Percentiles rank a stretch among this genome's conserved stretches.
phyloP scores from a whole-genome alignment of 192 early-diverging fungal species.

The Coemansia sp. region DNA sequence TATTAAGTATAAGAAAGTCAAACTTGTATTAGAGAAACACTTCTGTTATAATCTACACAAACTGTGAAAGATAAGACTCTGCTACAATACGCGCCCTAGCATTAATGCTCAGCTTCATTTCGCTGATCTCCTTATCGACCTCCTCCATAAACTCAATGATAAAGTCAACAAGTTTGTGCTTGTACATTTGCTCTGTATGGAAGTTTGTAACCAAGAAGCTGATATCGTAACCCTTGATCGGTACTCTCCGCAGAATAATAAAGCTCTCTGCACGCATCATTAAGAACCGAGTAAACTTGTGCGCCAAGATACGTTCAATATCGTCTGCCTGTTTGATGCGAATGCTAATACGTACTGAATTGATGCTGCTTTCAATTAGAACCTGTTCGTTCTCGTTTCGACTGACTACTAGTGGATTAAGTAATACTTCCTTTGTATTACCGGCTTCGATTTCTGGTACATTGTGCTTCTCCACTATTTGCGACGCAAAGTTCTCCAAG shows the following conservation, averaged over 20 bases:
- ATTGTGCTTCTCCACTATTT: conserved; percentile 96
- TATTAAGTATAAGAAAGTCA: too few species aligned
- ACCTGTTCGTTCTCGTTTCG: conserved; percentile 92
- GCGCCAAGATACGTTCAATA: conserved; percentile 88
- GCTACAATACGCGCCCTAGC: conserved; percentile 87
- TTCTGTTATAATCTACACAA: conserved; percentile 18
- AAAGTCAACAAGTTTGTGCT: conserved; percentile 99
- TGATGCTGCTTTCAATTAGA: conserved; percentile 89
- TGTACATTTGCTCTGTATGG: conserved; percentile 98
- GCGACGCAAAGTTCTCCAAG: conserved; percentile 96
- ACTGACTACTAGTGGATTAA: conserved; percentile 83
- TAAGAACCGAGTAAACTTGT: conserved; percentile 97
- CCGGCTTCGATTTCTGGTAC: conserved; percentile 94
- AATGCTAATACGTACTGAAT: conserved; percentile 91
- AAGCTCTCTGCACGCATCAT: conserved; percentile 97
- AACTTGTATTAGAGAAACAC: neutral
- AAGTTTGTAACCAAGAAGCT: conserved; percentile 95
- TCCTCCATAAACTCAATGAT: conserved; percentile 99
- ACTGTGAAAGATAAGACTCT: conserved; percentile 64
- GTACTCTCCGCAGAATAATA: conserved; percentile 87
- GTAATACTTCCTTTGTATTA: conserved; percentile 75
- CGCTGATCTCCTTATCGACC: conserved; percentile 98
- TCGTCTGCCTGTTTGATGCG: conserved; percentile 98
- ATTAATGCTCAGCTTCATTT: conserved; percentile 96
- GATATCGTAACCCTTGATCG: conserved; percentile 96